Conservation (phyloP, 805 yeast species). For the Komagataella phaffii region DNA sequence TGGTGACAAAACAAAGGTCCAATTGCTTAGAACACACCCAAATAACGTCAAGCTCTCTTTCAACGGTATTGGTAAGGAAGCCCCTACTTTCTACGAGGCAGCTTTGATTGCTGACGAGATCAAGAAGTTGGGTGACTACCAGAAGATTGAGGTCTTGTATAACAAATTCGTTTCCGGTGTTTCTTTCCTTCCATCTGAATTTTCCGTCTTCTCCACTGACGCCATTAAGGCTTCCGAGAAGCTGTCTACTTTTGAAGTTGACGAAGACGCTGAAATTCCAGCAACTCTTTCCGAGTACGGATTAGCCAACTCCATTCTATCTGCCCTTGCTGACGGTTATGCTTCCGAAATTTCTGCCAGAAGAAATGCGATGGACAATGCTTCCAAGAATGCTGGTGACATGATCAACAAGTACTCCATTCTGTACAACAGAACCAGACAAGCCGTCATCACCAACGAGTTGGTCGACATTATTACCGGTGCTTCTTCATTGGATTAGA, state of each 20-base stretch:
- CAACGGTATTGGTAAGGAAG: constrained; percentile 91
- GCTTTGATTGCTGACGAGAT: constrained; percentile 82
- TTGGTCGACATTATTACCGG: constrained; percentile 99
- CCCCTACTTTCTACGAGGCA: constrained; percentile 88
- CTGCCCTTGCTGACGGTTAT: constrained; percentile 95
- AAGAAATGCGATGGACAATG: constrained; percentile 99
- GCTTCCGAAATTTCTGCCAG: constrained; percentile 97
- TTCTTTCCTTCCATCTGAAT: constrained; percentile 72
- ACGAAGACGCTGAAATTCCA: constrained; percentile 54
- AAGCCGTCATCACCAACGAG: constrained; percentile 98
- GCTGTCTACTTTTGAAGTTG: constrained; percentile 69
- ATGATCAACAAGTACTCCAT: constrained; percentile 95
- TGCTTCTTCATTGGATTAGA: constrained; percentile 93
- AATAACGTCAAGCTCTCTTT: constrained; percentile 60
- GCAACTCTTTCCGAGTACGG: constrained; percentile 70
- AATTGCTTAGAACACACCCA: constrained; percentile 72
- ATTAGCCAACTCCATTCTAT: constrained; percentile 76
- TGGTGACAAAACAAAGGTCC: constrained; percentile 91
- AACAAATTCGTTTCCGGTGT: constrained; percentile 83
- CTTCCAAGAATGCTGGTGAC: constrained; percentile 98
- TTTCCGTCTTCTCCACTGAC: constrained; percentile 53
- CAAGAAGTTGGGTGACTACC: constrained; percentile 52
- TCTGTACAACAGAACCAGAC: constrained; percentile 98
- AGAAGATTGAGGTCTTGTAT: constrained; percentile 68
- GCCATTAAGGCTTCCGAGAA: constrained; percentile 79